Conservation (phyloP, 2,329 filamentous ascomycete species). For the Neonectria sp. region DNA sequence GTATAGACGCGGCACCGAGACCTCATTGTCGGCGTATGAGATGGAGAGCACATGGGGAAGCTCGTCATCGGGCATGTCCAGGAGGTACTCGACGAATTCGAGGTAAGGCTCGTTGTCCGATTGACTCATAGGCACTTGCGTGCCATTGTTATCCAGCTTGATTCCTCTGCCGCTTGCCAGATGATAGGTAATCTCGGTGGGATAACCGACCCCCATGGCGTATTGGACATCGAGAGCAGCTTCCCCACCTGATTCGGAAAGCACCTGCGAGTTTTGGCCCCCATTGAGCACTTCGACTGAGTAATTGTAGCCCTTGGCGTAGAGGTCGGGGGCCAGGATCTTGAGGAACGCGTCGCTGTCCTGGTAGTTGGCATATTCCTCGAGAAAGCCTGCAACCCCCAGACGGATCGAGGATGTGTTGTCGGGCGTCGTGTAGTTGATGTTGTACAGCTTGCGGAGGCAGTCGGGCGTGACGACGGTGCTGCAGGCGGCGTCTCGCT, state of each 20-base stretch:
- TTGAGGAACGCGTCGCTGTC: conserved; percentile 59
- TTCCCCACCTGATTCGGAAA: conserved; percentile 57
- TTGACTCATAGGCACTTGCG: conserved; percentile 47
- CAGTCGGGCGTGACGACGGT: conserved; percentile 56
- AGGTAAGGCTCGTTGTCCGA: conserved; percentile 71
- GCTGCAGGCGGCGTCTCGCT: conserved; percentile 50
- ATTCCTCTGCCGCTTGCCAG: conserved; percentile 61
- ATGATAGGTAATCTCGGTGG: conserved; percentile 62
- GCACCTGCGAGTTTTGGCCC: conserved; percentile 60
- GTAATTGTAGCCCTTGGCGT: conserved; percentile 57
- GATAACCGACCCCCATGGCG: conserved; percentile 61
- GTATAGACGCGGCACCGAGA: conserved; percentile 66
- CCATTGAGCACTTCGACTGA: conserved; percentile 59
- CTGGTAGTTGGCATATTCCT: conserved; percentile 61
- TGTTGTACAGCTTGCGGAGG: conserved; percentile 62
- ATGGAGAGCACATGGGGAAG: conserved; percentile 71
- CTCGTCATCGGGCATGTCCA: conserved; percentile 58
- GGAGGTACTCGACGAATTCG: conserved; percentile 66
- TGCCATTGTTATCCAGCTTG: conserved; percentile 58
- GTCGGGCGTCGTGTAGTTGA: conserved; percentile 53
- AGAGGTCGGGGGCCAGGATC: conserved; percentile 54
- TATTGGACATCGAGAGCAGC: conserved; percentile 66
- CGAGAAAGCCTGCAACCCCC: conserved; percentile 66
- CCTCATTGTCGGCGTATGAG: conserved; percentile 73
- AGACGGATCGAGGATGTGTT: conserved; percentile 55